Base-by-base conservation (phyloP, 2,329 filamentous ascomycete species). In the Colletotrichum magnum region DNA sequence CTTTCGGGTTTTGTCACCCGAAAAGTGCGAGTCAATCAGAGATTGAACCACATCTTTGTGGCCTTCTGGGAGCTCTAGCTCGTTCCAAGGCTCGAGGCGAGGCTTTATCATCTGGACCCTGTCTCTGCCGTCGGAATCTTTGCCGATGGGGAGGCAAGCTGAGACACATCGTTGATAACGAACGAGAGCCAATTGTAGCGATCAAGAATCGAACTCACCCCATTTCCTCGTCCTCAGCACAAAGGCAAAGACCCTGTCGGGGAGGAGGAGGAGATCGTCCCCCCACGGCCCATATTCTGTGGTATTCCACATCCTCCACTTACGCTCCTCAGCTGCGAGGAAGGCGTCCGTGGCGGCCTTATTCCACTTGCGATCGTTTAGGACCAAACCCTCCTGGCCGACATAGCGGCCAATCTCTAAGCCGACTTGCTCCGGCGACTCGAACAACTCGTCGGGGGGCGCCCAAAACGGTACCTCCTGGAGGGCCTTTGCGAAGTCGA, bases 231-330 rank as follows among this genome's bases (percentile, higher is more conserved):
- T 81, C 1, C 81, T 78, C 1, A 83, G 73, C 1, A 78, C 80
- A 26, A 83, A 83, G 0, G 79, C 80, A 26, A 83, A 83, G 76
- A 83, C 78, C 5, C 81, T 80, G 75, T 79, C 80, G 7, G 81
- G 81, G 0, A 83, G 76, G 2, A 83, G 76, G 0, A 80, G 76
- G 3, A 77, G 72, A 53, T 78, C 77, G 16, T 75, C 74, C 16
- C 41, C 41, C 3, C 2, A 43, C 7, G 32, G 53, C 16, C 16
- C 53, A 1, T 21, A 76, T 74, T 58, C 73, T 41, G 39, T 60
- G 18, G 16, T 36, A 36, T 36, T 16, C 57, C 13, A 54, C 39
- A 7, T 12, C 43, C 21, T 74, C 68, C 82, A 79, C 7, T 64
- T 68, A 63, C 80, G 7, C 13, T 26, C 41, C 39, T 36, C 32